Conservation (phyloP, 116 monocot genomes). For the Thalassia testudinum region DNA sequence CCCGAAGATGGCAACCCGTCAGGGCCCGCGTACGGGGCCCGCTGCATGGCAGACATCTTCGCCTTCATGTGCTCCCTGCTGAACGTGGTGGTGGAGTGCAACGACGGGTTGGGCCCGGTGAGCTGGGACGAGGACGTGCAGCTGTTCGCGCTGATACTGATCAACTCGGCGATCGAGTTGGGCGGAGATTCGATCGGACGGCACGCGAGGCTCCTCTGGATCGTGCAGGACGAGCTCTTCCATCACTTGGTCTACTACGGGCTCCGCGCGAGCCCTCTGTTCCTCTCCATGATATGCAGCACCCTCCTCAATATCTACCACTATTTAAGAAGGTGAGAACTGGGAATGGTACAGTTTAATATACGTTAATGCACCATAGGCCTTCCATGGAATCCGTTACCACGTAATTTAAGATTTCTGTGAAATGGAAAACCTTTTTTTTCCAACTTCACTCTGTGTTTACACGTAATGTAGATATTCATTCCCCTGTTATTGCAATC, state of each 20-base stretch:
- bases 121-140: too few species aligned
- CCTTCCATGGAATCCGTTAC: too few species aligned
- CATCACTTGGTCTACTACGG: slow-evolving; percentile 64
- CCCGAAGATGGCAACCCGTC: slow-evolving; percentile 11
- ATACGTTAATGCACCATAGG: too few species aligned
- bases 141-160: slow-evolving; percentile 37
- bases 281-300: slow-evolving; percentile 87
- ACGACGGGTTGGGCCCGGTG: slow-evolving; percentile 16
- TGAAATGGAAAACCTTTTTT: too few species aligned
- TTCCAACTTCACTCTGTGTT: too few species aligned
- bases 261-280: slow-evolving; percentile 27
- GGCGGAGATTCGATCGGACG: too few species aligned
- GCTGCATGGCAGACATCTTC: slow-evolving; percentile 75
- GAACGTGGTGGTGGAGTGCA: slow-evolving; percentile 30
- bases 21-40: slow-evolving; percentile 24
- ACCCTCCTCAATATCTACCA: slow-evolving; percentile 77
- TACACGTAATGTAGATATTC: too few species aligned
- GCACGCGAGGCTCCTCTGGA: slow-evolving; percentile 43
- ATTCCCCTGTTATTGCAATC: too few species aligned
- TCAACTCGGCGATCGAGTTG: slow-evolving; percentile 49
- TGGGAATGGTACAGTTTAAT: too few species aligned
- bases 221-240: slow-evolving; percentile 75
- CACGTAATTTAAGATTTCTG: too few species aligned
- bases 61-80: slow-evolving; percentile 65
- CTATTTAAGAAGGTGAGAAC: slow-evolving; percentile 58